Evolutionary conservation across 306 rosid genomes (phyloP), one percentile per base, ranked within the genome.

Genomic region (Gleditsia sinensis): DNA sequence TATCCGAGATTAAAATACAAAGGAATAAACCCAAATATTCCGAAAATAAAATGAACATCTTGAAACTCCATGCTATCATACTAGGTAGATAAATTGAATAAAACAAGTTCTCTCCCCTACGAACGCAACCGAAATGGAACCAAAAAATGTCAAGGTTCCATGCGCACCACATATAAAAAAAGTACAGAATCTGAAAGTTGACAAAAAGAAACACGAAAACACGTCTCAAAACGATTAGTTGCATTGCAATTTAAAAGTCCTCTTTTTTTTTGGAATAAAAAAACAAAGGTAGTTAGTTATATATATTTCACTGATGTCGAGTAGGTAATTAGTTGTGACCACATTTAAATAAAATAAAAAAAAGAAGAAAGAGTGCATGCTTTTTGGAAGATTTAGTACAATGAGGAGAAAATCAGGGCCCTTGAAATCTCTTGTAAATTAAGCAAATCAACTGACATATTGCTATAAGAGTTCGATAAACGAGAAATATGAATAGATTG

Each of bases 101-200:
- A 28, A 37, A 30, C 57, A 56, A 19, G 32, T 28, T n/a, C 48
- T 67, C 40, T 32, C 16, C 21, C 46, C 67, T 30, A 43, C 19
- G 45, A 45, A 57, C 49, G 66, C 20, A 71, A 50, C 42, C 49
- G 72, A 69, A 36, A 39, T 36, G 77, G 62, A 14, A 51, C 32
- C 49, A 69, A 23, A 67, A 14, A 10, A 59, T 39, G 45, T 33
- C 36, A 32, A 75, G 66, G 82, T 78, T 81, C n/a, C n/a, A n/a
- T n/a, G n/a, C n/a, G n/a, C n/a, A n/a, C n/a, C n/a, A n/a, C n/a
- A 27, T 17, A 40, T 28, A 69, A 51, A 79, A 42, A 43, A 11
- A 28, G 39, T 8, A 82, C 73, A 55, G 86, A 80, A 82, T 80
- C 83, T 75, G 58, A 64, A 54, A 56, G 33, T 68, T 42, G 24